Evolutionary conservation across 169 alveolate species (phyloP).

Genomic region (Plasmodium fragile): DNA sequence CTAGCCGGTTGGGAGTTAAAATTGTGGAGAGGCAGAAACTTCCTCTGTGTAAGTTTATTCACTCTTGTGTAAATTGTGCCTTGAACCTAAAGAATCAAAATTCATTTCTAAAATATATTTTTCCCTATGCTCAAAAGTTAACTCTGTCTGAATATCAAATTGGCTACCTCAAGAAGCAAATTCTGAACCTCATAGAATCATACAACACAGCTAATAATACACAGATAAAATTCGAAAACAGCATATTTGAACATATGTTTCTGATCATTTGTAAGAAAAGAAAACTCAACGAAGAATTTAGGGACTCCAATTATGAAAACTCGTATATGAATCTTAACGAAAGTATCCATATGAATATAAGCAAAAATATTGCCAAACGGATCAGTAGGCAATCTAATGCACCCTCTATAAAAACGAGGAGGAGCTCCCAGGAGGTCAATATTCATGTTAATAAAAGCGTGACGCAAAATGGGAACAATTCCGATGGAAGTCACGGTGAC

Average conservation of each 20-base stretch:
- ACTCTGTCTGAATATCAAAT: conserved; percentile 61
- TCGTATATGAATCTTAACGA: conserved; percentile 63
- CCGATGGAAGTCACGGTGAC: not conserved
- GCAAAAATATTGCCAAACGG: conserved; percentile 45
- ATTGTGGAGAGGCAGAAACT: conserved; percentile 71
- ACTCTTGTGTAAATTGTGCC: conserved; percentile 76
- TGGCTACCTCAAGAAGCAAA: conserved; percentile 58
- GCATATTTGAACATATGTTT: conserved; percentile 71
- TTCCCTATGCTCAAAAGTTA: conserved; percentile 76
- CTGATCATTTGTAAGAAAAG: conserved; percentile 51
- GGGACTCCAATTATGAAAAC: conserved; percentile 58
- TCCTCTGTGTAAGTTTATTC: conserved; percentile 74
- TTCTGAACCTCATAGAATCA: conserved; percentile 26
- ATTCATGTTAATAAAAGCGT: not conserved
- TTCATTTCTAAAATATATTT: conserved; percentile 64
- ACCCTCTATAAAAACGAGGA: conserved; percentile 44
- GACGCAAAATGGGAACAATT: not conserved
- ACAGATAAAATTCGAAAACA: conserved; percentile 27
- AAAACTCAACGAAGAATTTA: conserved; percentile 69
- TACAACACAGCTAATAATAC: conserved; percentile 49
- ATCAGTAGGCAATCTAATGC: not conserved
- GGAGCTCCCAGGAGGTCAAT: conserved; percentile 6
- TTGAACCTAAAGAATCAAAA: conserved; percentile 64
- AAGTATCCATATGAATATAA: conserved; percentile 63
- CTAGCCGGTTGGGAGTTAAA: conserved; percentile 75